A percentile compares a stretch with the other conserved stretches of the same genome.
These are phyloP conservation scores for Penicillium sp. DNA, from an alignment of 2,329 filamentous ascomycete species.

Conservation along the genomic window DNA sequence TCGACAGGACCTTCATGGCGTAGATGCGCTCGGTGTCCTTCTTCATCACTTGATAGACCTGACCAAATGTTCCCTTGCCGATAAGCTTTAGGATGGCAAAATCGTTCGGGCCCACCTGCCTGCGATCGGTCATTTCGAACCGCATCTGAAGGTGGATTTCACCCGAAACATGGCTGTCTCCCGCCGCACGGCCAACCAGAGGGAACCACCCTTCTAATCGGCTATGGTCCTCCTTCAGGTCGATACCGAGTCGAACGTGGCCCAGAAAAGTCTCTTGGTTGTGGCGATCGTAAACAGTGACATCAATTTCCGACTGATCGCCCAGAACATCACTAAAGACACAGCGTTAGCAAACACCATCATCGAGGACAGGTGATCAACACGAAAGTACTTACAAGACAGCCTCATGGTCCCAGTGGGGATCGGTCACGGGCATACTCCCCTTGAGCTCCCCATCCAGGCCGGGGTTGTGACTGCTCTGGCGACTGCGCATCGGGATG, in stretches of 20 bases:
- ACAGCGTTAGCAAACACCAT: constrained; percentile 24
- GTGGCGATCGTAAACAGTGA: constrained; percentile 86
- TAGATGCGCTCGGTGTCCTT: constrained; percentile 95
- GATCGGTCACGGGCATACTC: constrained; percentile 68
- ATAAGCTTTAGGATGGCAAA: constrained; percentile 96
- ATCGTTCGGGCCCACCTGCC: constrained; percentile 87
- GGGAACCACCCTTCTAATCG: constrained; percentile 81
- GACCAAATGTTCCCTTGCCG: constrained; percentile 95
- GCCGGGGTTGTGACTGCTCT: constrained; percentile 90
- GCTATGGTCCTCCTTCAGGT: constrained; percentile 63
- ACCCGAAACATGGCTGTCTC: constrained; percentile 70
- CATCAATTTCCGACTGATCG: constrained; percentile 80
- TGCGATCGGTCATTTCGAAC: constrained; percentile 84
- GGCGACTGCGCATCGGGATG: constrained; percentile 93
- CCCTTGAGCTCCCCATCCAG: constrained; percentile 58
- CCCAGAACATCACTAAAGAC: constrained; percentile 78
- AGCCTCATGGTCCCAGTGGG: constrained; percentile 93
- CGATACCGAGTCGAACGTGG: constrained; percentile 75
- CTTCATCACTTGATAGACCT: constrained; percentile 97
- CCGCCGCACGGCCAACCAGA: constrained; percentile 72
- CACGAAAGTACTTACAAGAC: constrained; percentile 67
- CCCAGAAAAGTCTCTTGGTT: constrained; percentile 87
- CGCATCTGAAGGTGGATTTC: constrained; percentile 83
- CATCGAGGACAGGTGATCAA: background rate
- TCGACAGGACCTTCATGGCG: constrained; percentile 98